Evolutionary conservation across 495 filamentous ascomycete species (phyloP).

Genomic region (Endocarpon pusillum): DNA sequence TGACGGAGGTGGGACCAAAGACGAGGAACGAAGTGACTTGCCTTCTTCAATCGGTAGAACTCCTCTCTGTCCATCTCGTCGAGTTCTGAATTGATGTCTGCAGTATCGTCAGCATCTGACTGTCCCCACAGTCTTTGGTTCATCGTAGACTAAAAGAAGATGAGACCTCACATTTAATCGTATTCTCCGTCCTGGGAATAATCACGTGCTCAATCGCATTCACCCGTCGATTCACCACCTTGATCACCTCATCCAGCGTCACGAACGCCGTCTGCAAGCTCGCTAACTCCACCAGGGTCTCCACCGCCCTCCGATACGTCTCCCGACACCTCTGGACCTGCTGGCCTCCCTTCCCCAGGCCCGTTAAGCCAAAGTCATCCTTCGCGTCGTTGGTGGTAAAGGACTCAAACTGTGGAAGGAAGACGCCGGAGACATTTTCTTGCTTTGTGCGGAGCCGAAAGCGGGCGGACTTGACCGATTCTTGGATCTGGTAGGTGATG

Average conservation of each 20-base stretch:
- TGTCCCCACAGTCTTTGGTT: constrained; percentile 7
- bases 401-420: constrained; percentile 85
- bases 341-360: constrained; percentile 91
- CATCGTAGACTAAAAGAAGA: background rate
- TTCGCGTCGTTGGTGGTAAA: constrained; percentile 61
- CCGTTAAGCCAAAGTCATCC: constrained; percentile 92
- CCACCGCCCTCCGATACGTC: constrained; percentile 92
- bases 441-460: constrained; percentile 89
- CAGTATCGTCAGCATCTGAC: background rate
- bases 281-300: constrained; percentile 52
- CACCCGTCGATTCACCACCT: constrained; percentile 95
- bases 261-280: constrained; percentile 72
- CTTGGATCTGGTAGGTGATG: constrained; percentile 92
- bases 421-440: constrained; percentile 94
- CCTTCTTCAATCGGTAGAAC: constrained; percentile 97
- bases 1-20: no score
- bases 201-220: constrained; percentile 99
- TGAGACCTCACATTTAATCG: constrained; percentile 66
- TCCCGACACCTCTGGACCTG: constrained; percentile 90
- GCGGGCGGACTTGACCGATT: constrained; percentile 79
- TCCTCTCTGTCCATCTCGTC: constrained; percentile 97
- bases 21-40: constrained; percentile 59
- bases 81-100: constrained; percentile 95
- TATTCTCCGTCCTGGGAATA: constrained; percentile 94
- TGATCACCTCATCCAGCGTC: constrained; percentile 96